These are phyloP conservation scores for Flammula alnicola DNA, from an alignment of 1,284 basidiomycete genomes.

Conservation along the genomic window DNA sequence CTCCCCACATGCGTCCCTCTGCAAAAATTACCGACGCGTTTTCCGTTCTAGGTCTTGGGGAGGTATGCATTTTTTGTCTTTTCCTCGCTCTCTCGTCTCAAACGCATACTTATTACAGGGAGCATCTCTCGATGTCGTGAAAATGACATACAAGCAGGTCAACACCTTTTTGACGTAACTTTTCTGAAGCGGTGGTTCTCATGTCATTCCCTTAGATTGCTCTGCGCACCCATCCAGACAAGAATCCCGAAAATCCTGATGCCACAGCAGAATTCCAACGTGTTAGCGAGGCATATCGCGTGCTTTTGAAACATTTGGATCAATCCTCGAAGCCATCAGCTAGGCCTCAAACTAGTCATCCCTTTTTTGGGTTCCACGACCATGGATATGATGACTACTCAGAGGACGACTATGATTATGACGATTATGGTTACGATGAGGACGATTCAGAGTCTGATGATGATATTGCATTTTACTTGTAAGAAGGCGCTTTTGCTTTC, in stretches of 20 bases:
- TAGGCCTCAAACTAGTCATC: slow-evolving; percentile 26
- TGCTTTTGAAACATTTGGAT: slow-evolving; percentile 60
- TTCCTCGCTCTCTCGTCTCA: slow-evolving; percentile 12
- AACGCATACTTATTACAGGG: slow-evolving; percentile 44
- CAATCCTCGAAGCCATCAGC: slow-evolving; percentile 29
- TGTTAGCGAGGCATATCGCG: slow-evolving; percentile 68
- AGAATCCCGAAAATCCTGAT: slow-evolving; percentile 64
- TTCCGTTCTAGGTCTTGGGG: slow-evolving; percentile 56
- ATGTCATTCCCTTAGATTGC: slow-evolving; percentile 50
- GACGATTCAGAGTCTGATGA: slow-evolving; percentile 33
- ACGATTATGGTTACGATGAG: slow-evolving; percentile 35
- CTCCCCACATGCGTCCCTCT: slow-evolving; percentile 15
- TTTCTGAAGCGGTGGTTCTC: slow-evolving; percentile 2
- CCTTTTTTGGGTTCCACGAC: slow-evolving; percentile 35
- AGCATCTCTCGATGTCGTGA: slow-evolving; percentile 63
- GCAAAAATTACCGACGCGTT: slow-evolving; percentile 51
- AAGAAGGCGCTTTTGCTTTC: slow-evolving; percentile 25
- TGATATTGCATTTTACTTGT: slow-evolving; percentile 39
- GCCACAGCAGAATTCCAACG: slow-evolving; percentile 73
- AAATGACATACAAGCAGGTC: slow-evolving; percentile 70
- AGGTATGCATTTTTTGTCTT: slow-evolving; percentile 42
- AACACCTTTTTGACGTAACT: slow-evolving; percentile 7
- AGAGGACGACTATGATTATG: slow-evolving; percentile 38
- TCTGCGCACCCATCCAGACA: slow-evolving; percentile 74
- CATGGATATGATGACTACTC: slow-evolving; percentile 30